phyloP scores from a whole-genome alignment of 345 rosid species.

The Hypericum androsaemum region DNA sequence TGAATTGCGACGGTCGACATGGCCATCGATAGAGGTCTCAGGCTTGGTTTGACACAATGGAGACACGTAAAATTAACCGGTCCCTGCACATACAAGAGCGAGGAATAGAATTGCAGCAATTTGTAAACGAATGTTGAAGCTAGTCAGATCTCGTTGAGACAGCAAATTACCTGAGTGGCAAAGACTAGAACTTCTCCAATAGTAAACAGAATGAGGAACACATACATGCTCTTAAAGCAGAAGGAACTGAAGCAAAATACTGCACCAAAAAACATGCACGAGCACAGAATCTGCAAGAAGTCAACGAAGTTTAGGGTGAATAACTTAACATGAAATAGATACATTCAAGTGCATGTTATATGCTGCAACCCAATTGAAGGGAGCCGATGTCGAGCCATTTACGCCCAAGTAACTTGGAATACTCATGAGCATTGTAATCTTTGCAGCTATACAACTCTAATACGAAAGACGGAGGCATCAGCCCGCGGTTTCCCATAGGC shows the following conservation, averaged over 20 bases:
- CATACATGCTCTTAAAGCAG: constrained; percentile 75
- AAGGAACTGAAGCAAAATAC: constrained; percentile 73
- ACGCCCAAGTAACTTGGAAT: too few species aligned
- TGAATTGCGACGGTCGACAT: constrained; percentile 85
- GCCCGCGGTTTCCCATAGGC: too few species aligned
- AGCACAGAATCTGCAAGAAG: constrained; percentile 66
- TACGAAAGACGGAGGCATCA: too few species aligned
- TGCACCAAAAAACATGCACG: constrained; percentile 62
- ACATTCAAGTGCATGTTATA: too few species aligned
- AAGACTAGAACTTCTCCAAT: constrained; percentile 81
- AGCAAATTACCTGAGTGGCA: constrained; percentile 63
- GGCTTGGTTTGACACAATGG: constrained; percentile 78
- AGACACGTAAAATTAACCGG: constrained; percentile 92
- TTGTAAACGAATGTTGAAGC: too few species aligned
- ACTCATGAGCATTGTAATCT: too few species aligned
- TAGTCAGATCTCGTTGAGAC: not conserved
- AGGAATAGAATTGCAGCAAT: not conserved
- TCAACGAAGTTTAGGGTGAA: not conserved
- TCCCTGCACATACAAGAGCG: constrained; percentile 33
- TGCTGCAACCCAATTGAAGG: too few species aligned
- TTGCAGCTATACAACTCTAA: too few species aligned
- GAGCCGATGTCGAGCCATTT: too few species aligned
- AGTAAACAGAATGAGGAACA: constrained; percentile 65
- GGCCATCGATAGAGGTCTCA: constrained; percentile 96
- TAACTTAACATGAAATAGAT: too few species aligned